phyloP scores from a whole-genome alignment of 495 filamentous ascomycete species.

The Xylaria palmicola region DNA sequence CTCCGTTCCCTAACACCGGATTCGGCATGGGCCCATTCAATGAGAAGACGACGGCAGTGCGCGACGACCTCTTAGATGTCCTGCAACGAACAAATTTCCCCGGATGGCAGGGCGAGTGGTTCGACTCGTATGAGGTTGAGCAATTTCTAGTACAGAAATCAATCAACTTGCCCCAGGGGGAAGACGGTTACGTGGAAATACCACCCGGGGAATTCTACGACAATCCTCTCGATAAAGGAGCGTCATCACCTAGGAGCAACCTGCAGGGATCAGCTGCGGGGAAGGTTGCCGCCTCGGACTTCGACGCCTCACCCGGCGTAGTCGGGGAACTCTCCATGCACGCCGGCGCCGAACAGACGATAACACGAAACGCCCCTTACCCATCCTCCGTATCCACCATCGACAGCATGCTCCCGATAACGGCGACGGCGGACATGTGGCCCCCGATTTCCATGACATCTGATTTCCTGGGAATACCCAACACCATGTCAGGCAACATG shows the following conservation, averaged over 20 bases:
- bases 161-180: conserved; percentile 52
- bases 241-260: conserved; percentile 6
- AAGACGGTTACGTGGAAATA: conserved; percentile 49
- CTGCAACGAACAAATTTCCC: conserved; percentile 43
- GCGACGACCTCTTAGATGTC: conserved; percentile 31
- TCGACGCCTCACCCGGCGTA: not conserved
- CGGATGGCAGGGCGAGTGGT: conserved; percentile 68
- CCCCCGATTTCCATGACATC: conserved; percentile 10
- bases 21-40: conserved; percentile 45
- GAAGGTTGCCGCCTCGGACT: not conserved
- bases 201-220: conserved; percentile 36
- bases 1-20: conserved; percentile 38
- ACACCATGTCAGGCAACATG: not conserved
- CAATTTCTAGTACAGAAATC: conserved; percentile 62
- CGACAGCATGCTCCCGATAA: not conserved
- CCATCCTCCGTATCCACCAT: conserved; percentile 5
- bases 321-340: not conserved
- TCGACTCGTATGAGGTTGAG: conserved; percentile 71
- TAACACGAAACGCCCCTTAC: not conserved
- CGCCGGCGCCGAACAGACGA: not conserved
- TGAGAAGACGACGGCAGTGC: conserved; percentile 27
- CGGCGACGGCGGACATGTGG: conserved; percentile 15
- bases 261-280: conserved; percentile 2
- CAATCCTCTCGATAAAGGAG: conserved; percentile 8
- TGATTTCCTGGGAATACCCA: conserved; percentile 4